A percentile compares a stretch with the other conserved stretches of the same genome.
Conservation (phyloP, 768 basidiomycete species). For the Tremella yokohamensis region DNA sequence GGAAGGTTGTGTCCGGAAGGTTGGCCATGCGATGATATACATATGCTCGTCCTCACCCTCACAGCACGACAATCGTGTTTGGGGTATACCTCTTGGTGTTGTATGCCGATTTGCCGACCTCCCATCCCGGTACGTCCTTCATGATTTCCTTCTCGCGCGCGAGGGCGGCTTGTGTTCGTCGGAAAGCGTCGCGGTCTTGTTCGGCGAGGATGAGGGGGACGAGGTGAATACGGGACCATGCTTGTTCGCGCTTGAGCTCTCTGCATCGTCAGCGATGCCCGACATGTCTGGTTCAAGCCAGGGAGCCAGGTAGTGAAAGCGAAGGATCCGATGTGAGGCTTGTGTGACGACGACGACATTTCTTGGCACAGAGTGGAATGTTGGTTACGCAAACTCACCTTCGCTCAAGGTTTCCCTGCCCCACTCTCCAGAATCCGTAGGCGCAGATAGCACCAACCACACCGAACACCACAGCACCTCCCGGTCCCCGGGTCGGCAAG, state of each 20-base stretch:
- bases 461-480: constrained; percentile 77
- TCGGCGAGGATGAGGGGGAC: constrained; percentile 89
- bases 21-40: no score
- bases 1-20: no score
- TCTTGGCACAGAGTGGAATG: no score
- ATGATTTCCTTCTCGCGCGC: constrained; percentile 84
- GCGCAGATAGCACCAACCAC: constrained; percentile 80
- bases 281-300: no score
- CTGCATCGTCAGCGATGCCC: constrained; percentile 54
- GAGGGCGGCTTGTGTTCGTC: constrained; percentile 71
- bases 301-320: no score
- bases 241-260: constrained; percentile 86
- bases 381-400: constrained; percentile 60
- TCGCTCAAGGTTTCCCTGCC: constrained; percentile 85
- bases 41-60: no score
- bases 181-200: constrained; percentile 82
- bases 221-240: constrained; percentile 92
- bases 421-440: constrained; percentile 87
- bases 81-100: constrained; percentile 69
- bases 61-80: constrained; percentile 62
- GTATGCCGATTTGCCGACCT: constrained; percentile 90
- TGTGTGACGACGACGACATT: no score
- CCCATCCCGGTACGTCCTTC: constrained; percentile 90
- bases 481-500: constrained; percentile 67
- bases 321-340: no score